Percentiles rank a stretch among this genome's conserved stretches.
Evolutionary conservation across 1,284 basidiomycete species (phyloP).

Genomic region (Prillingera fragicola): DNA sequence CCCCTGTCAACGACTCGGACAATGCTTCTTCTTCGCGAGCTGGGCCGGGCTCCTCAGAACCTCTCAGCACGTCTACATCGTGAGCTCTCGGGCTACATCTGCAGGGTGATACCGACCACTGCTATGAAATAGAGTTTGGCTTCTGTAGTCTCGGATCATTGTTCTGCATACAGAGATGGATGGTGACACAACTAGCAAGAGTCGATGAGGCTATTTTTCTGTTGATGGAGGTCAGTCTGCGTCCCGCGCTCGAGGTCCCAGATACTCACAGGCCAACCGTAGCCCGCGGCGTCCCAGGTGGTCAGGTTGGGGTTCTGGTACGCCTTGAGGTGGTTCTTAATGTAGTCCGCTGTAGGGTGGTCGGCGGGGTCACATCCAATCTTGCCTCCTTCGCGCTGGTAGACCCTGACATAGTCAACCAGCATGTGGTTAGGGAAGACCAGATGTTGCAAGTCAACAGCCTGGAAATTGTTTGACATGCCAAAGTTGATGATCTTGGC

Average conservation of each 20-base stretch:
- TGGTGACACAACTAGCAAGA: constrained; percentile 9
- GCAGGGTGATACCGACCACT: too few relatives aligned
- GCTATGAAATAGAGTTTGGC: too few relatives aligned
- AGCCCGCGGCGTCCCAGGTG: constrained; percentile 32
- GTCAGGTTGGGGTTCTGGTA: constrained; percentile 42
- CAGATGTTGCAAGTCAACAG: constrained; percentile 61
- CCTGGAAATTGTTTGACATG: constrained; percentile 44
- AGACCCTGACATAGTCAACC: constrained; percentile 79
- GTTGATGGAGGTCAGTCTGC: not conserved
- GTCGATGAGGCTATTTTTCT: constrained; percentile 19
- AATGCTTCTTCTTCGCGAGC: too few relatives aligned
- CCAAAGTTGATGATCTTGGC: constrained; percentile 74
- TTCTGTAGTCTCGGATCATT: too few relatives aligned
- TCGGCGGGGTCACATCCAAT: constrained; percentile 75
- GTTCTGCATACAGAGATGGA: constrained; percentile 11
- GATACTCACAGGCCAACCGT: constrained; percentile 35
- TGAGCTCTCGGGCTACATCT: too few relatives aligned
- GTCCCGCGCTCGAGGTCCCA: too few relatives aligned
- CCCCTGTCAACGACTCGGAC: too few relatives aligned
- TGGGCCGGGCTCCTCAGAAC: too few relatives aligned
- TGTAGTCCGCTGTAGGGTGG: constrained; percentile 62
- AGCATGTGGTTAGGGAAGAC: constrained; percentile 60
- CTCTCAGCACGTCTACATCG: too few relatives aligned
- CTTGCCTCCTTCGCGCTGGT: constrained; percentile 62
- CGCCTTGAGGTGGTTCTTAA: constrained; percentile 31